These are phyloP conservation scores for Phytophthora sp. DNA, from an alignment of 352 stramenopile species.

Conservation along the genomic window DNA sequence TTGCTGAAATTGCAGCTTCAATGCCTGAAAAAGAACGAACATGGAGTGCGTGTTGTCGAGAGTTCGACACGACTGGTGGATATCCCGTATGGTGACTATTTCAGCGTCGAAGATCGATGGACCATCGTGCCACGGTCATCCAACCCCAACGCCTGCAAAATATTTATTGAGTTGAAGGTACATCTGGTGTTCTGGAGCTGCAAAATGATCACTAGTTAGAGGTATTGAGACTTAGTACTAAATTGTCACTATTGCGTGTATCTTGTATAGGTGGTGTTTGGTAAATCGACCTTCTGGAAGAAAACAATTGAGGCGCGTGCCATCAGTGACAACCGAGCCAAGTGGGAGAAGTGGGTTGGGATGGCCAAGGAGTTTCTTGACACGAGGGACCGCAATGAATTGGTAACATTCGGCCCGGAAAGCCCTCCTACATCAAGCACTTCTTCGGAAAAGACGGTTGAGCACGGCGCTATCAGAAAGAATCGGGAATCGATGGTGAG, in stretches of 20 bases:
- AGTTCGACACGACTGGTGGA: constrained; percentile 81
- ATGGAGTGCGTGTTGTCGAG: constrained; percentile 62
- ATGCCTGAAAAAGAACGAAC: constrained; percentile 55
- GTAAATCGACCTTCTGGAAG: constrained; percentile 87
- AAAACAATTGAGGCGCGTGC: constrained; percentile 78
- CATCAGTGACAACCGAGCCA: constrained; percentile 74
- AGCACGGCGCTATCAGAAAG: constrained; percentile 17
- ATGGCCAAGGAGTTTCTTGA: constrained; percentile 66
- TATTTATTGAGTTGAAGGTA: constrained; percentile 83
- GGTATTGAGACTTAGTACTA: no score
- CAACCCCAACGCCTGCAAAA: constrained; percentile 50
- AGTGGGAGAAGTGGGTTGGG: constrained; percentile 72
- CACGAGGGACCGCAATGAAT: constrained; percentile 15
- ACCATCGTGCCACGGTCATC: constrained; percentile 63
- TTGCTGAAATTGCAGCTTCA: constrained; percentile 49
- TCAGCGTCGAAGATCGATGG: constrained; percentile 86
- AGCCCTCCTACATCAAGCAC: constrained; percentile 28
- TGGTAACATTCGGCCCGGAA: constrained; percentile 5
- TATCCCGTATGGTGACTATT: constrained; percentile 89
- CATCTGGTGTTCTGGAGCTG: constrained; percentile 3
- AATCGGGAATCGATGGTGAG: constrained; percentile 17
- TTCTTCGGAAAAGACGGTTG: constrained; percentile 27
- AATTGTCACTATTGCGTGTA: neutral
- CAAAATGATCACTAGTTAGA: no score
- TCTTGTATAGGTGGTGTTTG: constrained; percentile 64